These are phyloP conservation scores for Coemansia sp. DNA, from an alignment of 192 early-diverging fungal genomes.

Conservation along the genomic window DNA sequence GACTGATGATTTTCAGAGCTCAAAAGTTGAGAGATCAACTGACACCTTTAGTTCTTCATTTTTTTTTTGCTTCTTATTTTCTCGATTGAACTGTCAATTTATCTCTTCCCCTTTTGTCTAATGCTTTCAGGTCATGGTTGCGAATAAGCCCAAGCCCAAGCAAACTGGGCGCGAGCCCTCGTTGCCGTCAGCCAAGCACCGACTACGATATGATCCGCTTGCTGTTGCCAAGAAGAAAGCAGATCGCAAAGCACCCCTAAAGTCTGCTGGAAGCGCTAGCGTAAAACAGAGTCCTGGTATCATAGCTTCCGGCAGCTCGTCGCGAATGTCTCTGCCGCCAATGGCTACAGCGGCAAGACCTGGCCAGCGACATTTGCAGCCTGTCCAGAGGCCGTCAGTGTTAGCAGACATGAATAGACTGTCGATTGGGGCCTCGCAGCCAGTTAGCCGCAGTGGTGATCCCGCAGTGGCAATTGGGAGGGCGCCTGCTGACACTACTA, in stretches of 20 bases:
- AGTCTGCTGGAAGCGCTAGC: not conserved
- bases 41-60: not conserved
- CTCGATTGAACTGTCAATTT: not conserved
- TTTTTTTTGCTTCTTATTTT: conserved; percentile 7
- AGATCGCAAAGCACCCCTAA: not conserved
- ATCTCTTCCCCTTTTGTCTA: not conserved
- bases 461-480: not conserved
- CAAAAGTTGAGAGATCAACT: not conserved
- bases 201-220: conserved; percentile 1
- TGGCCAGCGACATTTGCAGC: not conserved
- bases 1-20: not conserved
- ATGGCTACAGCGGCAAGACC: not conserved
- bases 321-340: not conserved
- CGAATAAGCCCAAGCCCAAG: conserved; percentile 10
- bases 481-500: not conserved
- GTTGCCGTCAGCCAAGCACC: conserved; percentile 9
- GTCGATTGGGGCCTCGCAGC: conserved; percentile 4
- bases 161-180: not conserved
- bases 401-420: not conserved
- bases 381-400: not conserved
- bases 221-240: not conserved
- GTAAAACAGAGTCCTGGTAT: not conserved
- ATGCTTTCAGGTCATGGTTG: not conserved
- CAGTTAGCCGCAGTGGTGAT: not conserved
- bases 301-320: not conserved